These are phyloP conservation scores for Bremia lactucae DNA, from an alignment of 352 stramenopile species.

Conservation along the genomic window DNA sequence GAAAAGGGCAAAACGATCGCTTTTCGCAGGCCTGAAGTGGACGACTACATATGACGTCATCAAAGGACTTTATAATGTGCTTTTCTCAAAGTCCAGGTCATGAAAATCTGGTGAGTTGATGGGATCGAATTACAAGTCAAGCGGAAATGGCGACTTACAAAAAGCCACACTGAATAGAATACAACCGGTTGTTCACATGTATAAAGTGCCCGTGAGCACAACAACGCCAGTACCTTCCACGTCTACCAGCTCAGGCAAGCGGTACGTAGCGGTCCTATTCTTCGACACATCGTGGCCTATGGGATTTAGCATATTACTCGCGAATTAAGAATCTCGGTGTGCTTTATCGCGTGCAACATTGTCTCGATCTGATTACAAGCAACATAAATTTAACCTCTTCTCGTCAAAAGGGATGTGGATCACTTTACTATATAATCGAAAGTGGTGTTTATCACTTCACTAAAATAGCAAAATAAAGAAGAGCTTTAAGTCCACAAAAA, in stretches of 20 bases:
- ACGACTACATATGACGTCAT: slow-evolving; percentile 40
- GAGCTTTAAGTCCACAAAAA: background rate
- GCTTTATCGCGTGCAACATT: too few species aligned
- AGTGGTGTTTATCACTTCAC: slow-evolving; percentile 62
- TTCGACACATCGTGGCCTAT: slow-evolving; percentile 89
- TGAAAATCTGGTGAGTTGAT: slow-evolving; percentile 79
- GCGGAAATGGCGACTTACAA: slow-evolving; percentile 92
- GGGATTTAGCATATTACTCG: too few species aligned
- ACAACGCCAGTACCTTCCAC: slow-evolving; percentile 86
- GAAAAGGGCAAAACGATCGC: slow-evolving; percentile 35
- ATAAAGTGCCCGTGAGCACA: slow-evolving; percentile 87
- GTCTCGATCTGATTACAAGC: too few species aligned
- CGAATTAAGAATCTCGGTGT: too few species aligned
- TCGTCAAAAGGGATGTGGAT: too few species aligned
- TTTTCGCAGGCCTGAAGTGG: slow-evolving; percentile 19
- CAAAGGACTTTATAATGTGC: slow-evolving; percentile 87
- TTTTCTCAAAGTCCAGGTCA: slow-evolving; percentile 84
- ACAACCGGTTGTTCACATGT: slow-evolving; percentile 93
- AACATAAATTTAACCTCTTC: too few species aligned
- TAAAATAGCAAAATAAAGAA: background rate
- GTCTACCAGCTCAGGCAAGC: slow-evolving; percentile 94
- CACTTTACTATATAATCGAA: slow-evolving; percentile 89
- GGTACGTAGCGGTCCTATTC: slow-evolving; percentile 96
- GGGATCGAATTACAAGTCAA: slow-evolving; percentile 92
- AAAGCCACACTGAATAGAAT: slow-evolving; percentile 94